Evolutionary conservation across 1,284 basidiomycete species (phyloP), one percentile per base, ranked within the genome.

Genomic region (Lentinus polychrous): DNA sequence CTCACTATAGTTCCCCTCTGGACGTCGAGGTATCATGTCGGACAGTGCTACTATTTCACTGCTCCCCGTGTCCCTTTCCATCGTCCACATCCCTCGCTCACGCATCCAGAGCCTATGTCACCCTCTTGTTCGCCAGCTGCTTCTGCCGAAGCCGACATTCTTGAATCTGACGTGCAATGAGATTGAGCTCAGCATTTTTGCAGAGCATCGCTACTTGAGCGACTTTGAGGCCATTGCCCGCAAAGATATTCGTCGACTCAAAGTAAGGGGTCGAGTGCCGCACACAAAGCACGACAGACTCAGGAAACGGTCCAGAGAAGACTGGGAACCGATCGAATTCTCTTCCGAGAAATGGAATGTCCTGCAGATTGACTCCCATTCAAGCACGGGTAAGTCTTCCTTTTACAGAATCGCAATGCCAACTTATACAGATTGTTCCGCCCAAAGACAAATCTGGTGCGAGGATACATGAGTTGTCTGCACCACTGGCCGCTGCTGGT

Each of bases 391-490:
- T 82, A 53, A 49, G 75, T 68, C 38, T 22, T 49, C 17, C 33
- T 14, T 46, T 11, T 40, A 3, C 42, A 43, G 14, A 14, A 15
- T 34, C 46, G 11, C 39, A 39, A 45, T 41, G 46, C 43, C 50
- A 20, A 46, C 51, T 44, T 10, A 33, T 43, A 14, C 43, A 47
- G 12, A 49, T 27, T 33, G 38, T 54, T 24, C 34, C 42, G 33
- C 32, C 40, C 31, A 14, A 54, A 86, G 85, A 83, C 58, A 79
- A 75, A 52, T 80, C 83, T 3, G 83, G 84, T 20, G 79, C 82
- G n/a, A 73, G 85, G 39, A 80, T 91, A 0, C 79, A 85, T 50
- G 83, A 89, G 61, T 72, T 92, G 24, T 90, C 88, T 23, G 83
- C 83, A 6, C 85, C 84, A 20, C 71, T 92, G 10, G 86, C 88